Percentiles rank a stretch among this genome's conserved stretches.
These are phyloP conservation scores for Malania oleifera DNA, from an alignment of 164 flowering plant species.

Conservation along the genomic window DNA sequence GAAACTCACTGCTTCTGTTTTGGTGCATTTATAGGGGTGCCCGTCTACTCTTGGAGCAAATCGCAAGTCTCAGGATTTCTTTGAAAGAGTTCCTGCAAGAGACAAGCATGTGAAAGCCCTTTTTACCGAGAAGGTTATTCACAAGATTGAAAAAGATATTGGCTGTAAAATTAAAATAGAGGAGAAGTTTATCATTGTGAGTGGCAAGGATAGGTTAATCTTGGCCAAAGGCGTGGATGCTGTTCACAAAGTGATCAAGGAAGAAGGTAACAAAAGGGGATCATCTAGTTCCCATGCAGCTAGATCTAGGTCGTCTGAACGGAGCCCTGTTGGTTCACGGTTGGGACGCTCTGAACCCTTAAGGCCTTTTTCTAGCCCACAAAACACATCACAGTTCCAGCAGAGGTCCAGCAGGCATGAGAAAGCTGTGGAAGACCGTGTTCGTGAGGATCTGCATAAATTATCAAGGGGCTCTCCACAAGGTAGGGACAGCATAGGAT, in stretches of 20 bases:
- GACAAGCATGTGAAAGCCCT: constrained; percentile 75
- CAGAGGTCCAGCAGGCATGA: constrained; percentile 56
- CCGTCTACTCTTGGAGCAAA: constrained; percentile 96
- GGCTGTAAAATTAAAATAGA: constrained; percentile 95
- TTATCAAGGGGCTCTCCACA: constrained; percentile 71
- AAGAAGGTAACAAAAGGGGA: constrained; percentile 57
- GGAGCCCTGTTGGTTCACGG: constrained; percentile 45
- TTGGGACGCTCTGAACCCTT: constrained; percentile 55
- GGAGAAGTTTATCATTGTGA: constrained; percentile 88
- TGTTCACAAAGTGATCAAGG: constrained; percentile 76
- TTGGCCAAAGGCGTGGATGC: constrained; percentile 95
- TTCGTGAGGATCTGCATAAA: constrained; percentile 68
- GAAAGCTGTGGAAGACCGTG: constrained; percentile 60
- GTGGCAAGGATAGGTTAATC: constrained; percentile 82
- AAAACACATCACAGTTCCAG: constrained; percentile 38
- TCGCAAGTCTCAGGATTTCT: constrained; percentile 92
- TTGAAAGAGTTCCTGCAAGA: constrained; percentile 91
- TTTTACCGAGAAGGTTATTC: constrained; percentile 74
- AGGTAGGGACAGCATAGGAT: constrained; percentile 76
- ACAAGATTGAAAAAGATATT: constrained; percentile 75
- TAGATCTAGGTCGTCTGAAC: constrained; percentile 66
- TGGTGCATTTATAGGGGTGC: constrained; percentile 63
- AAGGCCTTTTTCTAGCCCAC: no score
- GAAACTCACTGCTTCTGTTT: not conserved
- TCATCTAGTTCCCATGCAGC: constrained; percentile 43